Evolutionary conservation across 495 filamentous ascomycete genomes (phyloP), one percentile per base, ranked within the genome.

Genomic region (Penicillium atrosanguineum): DNA sequence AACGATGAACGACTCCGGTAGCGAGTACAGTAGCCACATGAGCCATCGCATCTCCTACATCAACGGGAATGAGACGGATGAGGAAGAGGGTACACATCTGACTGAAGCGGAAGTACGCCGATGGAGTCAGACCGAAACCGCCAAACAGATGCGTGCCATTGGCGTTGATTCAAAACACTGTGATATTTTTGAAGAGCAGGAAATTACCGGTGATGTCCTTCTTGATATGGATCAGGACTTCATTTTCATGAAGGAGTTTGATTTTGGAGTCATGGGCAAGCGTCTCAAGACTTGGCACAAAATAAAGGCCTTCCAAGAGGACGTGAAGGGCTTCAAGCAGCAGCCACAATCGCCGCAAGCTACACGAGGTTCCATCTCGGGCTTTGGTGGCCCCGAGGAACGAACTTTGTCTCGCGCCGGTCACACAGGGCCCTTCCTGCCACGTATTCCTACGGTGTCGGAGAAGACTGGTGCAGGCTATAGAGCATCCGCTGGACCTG

Each of bases 261-360:
- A 97, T 47, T 80, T 99, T 59, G 95, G 95, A 11, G 87, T 92
- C 9, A 89, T 97, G 53, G 92, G 92, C 6, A 79, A 85, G 54
- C 84, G 91, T 62, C 75, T 94, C 65, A 94, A 90, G 63, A 95
- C 88, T n/a, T 99, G 92, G 92, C 87, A 95, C 64, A 93, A 90
- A 65, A 88, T 97, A 60, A 93, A 92, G 68, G 75, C 81, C 3
- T 79, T 97, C 57, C 92, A 97, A 68, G 86, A 96, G 62, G 87
- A 96, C 62, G 84, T 91, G 47, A 79, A 81, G 56, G 70, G 71
- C 36, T 53, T 70, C 34, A 63, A 63, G 8, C 60, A 58, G 23
- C 56, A 58, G 31, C 55, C 23, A 5, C 23, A 53, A 38, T 49
- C 46, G 43, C 59, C 50, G 28, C 37, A 42, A 16, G 21, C 37